Base-by-base conservation (phyloP, 179 eudicot genomes). In the Spinacia oleracea region DNA sequence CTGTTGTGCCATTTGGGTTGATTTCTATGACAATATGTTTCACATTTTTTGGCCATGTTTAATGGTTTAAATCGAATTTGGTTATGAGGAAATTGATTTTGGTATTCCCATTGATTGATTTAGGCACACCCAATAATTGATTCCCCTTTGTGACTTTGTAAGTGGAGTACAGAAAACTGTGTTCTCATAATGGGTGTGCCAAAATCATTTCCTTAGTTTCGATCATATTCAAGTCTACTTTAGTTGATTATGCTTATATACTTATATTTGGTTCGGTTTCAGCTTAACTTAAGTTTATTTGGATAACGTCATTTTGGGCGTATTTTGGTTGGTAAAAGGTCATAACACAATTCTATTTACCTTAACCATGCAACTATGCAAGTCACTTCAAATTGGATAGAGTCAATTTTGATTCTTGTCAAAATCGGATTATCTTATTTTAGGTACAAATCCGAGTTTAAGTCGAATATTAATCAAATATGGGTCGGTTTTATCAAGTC, bases 1-100 rank as follows among this genome's bases (percentile, higher is more conserved):
- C n/a, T 72, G 40, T 46, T 51, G n/a, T 70, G 21, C n/a, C 56
- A 72, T 72, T 31, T 70, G 74, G 74, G 69, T 34, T 64, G 34
- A 21, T 34, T 40, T 6, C 48, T 51, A 51, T 73, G 56, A 82
- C 81, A 58, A 20, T 18, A 29, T 8, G n/a, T 21, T 62, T 72
- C 51, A 48, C 46, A 38, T 35, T 11, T 34, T 62, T 7, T 69
- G 40, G 67, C 65, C 59, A 35, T 64, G 70, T 25, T 11, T 74
- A 40, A 53, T 76, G 25, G 10, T 23, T 35, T 5, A 27, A 45
- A 29, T 27, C 25, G 32, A 68, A 42, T 68, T 64, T 4, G 42
- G 21, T n/a, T n/a, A n/a, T n/a, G n/a, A n/a, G n/a, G n/a, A n/a
- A n/a, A n/a, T n/a, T n/a, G n/a, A n/a, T n/a, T n/a, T n/a, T n/a